Evolutionary conservation across 2,329 filamentous ascomycete genomes (phyloP), one percentile per base, ranked within the genome.

Genomic region (Xylaria multiplex): DNA sequence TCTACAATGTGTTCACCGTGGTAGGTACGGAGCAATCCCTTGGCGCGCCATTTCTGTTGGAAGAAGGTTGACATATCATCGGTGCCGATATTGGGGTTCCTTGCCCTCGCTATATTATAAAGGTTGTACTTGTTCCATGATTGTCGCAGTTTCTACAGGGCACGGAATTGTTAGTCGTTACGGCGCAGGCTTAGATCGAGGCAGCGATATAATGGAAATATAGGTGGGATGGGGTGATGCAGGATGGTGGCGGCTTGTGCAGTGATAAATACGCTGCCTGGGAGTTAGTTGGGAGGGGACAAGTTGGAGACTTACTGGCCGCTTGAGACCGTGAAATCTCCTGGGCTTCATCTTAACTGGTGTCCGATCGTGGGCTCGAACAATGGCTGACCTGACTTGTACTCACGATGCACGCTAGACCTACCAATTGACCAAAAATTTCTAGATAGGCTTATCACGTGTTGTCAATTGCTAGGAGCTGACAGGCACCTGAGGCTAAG

Each of bases 91-190:
- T 73, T 76, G 19, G 85, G 86, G 2, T 79, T 75, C 49, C 74
- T 80, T 40, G 87, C 75, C 71, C 86, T 86, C 57, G 84, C 82
- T 71, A 99, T 82, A 81, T 97, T 97, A 88, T 92, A 99, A 70
- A 99, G 86, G 78, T 97, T 97, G 85, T 93, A 93, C 83, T 97
- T 97, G 85, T 93, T 97, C 96, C 95, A 97, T 84, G 93, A 93
- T 84, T 96, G 92, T 75, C 95, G 91, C 79, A 97, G 79, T 91
- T 93, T 96, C 94, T 98, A 77, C 60, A 67, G 30, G 54, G 49
- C 14, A 46, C 42, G n/a, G 22, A 24, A 32, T 43, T 43, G 59
- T 22, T 24, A 19, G 62, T 67, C 49, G 68, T 45, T 54, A 54
- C 54, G 46, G 42, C n/a, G 8, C 50, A 49, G 46, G 45, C 37